Conservation (phyloP, 805 yeast species). For the Saccharomycodes ludwigii region DNA sequence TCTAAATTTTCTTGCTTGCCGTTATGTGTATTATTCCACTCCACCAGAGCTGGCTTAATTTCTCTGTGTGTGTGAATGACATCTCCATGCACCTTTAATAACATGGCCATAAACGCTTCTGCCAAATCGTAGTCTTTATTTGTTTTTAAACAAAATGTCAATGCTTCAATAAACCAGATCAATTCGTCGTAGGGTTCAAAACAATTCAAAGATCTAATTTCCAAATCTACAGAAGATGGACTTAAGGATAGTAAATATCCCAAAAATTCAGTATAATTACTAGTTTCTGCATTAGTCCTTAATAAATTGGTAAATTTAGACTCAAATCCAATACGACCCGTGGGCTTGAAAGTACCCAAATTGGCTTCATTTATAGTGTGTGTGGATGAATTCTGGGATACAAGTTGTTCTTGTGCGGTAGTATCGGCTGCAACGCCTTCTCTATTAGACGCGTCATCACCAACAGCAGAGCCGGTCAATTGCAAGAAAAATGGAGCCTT, state of each 20-base stretch:
- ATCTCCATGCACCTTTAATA: slow-evolving; percentile 75
- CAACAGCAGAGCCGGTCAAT: slow-evolving; percentile 52
- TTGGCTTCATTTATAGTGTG: slow-evolving; percentile 12
- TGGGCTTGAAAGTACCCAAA: slow-evolving; percentile 16
- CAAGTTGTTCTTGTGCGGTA: slow-evolving; percentile 9
- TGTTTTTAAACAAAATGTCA: slow-evolving; percentile 42
- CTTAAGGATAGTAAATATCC: slow-evolving; percentile 43
- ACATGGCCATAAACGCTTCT: slow-evolving; percentile 68
- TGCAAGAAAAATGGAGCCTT: slow-evolving; percentile 73
- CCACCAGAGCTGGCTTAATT: slow-evolving; percentile 32
- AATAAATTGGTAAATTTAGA: slow-evolving; percentile 58
- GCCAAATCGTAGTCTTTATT: slow-evolving; percentile 63
- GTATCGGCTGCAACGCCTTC: slow-evolving; percentile 22
- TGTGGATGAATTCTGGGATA: neutral
- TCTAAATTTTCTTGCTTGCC: slow-evolving; percentile 41
- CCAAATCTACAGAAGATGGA: slow-evolving; percentile 75
- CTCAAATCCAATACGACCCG: slow-evolving; percentile 41
- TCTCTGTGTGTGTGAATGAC: slow-evolving; percentile 37
- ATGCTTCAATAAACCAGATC: slow-evolving; percentile 50
- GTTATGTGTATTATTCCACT: slow-evolving; percentile 35
- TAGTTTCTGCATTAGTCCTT: slow-evolving; percentile 34
- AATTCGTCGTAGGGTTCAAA: slow-evolving; percentile 60
- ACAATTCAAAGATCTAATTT: slow-evolving; percentile 65
- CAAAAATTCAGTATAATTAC: slow-evolving; percentile 40
- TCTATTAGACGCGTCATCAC: slow-evolving; percentile 46